Percentiles rank a stretch among this genome's conserved stretches.
Conservation (phyloP, 192 early-diverging fungal species). For the Paraglomus occultum region DNA sequence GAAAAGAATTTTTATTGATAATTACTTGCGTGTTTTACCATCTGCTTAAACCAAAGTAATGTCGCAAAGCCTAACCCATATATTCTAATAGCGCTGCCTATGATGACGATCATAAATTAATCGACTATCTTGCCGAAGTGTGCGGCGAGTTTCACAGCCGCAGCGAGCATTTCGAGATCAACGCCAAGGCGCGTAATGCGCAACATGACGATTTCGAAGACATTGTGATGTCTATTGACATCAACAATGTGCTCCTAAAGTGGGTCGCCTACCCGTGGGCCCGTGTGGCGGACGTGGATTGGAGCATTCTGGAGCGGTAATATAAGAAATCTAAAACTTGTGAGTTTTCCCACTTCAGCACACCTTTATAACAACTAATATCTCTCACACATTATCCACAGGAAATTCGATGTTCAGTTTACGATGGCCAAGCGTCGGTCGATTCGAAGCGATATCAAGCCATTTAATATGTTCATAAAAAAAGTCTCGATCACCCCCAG, state of each 20-base stretch:
- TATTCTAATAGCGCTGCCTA: too few species aligned
- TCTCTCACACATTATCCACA: slow-evolving; percentile 6
- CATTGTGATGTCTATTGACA: slow-evolving; percentile 38
- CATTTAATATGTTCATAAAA: slow-evolving; percentile 45
- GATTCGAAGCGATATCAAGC: slow-evolving; percentile 41
- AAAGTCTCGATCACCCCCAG: slow-evolving; percentile 35
- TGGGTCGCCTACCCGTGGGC: slow-evolving; percentile 32
- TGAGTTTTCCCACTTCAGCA: not conserved
- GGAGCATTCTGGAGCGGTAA: slow-evolving; percentile 38
- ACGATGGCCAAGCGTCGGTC: slow-evolving; percentile 25
- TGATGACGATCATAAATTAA: too few species aligned
- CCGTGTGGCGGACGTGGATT: slow-evolving; percentile 36
- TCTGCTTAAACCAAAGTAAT: too few species aligned
- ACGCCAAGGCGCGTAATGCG: slow-evolving; percentile 38
- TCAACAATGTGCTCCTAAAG: slow-evolving; percentile 32
- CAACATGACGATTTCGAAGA: slow-evolving; percentile 29
- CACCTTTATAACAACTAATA: not conserved
- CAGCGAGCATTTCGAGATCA: slow-evolving; percentile 38
- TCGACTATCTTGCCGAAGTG: too few species aligned
- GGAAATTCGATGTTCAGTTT: slow-evolving; percentile 41
- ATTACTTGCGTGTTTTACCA: too few species aligned
- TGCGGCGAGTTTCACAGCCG: not conserved
- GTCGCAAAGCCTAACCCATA: too few species aligned
- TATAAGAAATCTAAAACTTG: not conserved
- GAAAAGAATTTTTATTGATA: too few species aligned